phyloP scores from a whole-genome alignment of 148 eudicot genomes.

The Limonium bicolor region DNA sequence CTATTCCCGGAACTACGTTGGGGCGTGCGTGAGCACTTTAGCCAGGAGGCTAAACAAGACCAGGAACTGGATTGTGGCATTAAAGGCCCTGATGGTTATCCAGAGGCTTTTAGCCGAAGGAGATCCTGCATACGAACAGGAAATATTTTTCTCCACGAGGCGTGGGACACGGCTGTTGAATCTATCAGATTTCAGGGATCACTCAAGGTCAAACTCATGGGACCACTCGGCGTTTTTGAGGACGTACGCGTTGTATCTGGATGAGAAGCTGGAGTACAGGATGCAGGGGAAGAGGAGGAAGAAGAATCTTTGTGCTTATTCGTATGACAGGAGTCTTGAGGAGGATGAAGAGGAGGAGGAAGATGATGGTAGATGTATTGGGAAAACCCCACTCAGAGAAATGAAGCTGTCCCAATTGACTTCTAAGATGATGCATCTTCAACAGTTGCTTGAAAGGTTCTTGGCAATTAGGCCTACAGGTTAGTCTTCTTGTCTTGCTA shows the following conservation, averaged over 20 bases:
- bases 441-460: conserved; percentile 68
- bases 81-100: conserved; percentile 62
- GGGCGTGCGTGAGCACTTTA: conserved; percentile 43
- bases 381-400: conserved; percentile 19
- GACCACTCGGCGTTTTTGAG: conserved; percentile 76
- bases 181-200: conserved; percentile 69
- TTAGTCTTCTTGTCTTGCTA: too few species aligned
- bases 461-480: conserved; percentile 78
- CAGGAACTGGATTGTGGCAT: conserved; percentile 76
- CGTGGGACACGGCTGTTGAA: conserved; percentile 79
- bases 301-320: conserved; percentile 2
- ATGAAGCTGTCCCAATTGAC: conserved; percentile 25
- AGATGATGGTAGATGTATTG: conserved; percentile 4
- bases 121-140: conserved; percentile 53
- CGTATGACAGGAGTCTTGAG: background rate
- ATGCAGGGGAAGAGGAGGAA: conserved; percentile 39
- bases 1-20: conserved; percentile 37
- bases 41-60: conserved; percentile 66
- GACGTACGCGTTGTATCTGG: conserved; percentile 53
- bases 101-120: conserved; percentile 65
- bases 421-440: conserved; percentile 31
- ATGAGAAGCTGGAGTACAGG: conserved; percentile 54
- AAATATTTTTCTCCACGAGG: conserved; percentile 69
- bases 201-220: conserved; percentile 39
- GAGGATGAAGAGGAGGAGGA: conserved; percentile 10